phyloP scores from a whole-genome alignment of 2,329 filamentous ascomycete genomes.

The Monosporascus sp. region DNA sequence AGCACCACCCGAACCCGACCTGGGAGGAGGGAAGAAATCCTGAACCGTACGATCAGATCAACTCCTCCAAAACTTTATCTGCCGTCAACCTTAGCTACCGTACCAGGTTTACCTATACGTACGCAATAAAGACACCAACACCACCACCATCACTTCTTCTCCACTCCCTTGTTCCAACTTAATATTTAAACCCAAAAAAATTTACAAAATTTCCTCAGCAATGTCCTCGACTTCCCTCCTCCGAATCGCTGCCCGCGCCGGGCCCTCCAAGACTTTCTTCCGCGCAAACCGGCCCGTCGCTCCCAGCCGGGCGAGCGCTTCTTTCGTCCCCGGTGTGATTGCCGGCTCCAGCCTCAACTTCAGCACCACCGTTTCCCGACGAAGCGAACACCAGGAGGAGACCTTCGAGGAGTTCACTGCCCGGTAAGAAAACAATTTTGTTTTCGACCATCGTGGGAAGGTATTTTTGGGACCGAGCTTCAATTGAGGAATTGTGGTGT shows the following conservation, averaged over 20 bases:
- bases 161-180: slow-evolving; percentile 1
- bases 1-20: too few relatives aligned
- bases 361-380: slow-evolving; percentile 56
- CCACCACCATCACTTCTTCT: slow-evolving; percentile 1
- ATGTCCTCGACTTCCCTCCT: slow-evolving; percentile 66
- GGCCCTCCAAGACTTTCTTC: slow-evolving; percentile 56
- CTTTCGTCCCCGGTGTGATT: slow-evolving; percentile 43
- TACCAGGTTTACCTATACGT: neutral
- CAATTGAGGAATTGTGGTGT: neutral
- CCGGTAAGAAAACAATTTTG: slow-evolving; percentile 61
- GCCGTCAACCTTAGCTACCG: too few relatives aligned
- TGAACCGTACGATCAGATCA: too few relatives aligned
- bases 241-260: slow-evolving; percentile 63
- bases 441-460: neutral
- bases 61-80: too few relatives aligned
- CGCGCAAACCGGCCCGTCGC: slow-evolving; percentile 57
- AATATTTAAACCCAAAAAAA: neutral
- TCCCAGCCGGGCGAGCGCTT: slow-evolving; percentile 47
- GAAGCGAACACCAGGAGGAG: slow-evolving; percentile 76
- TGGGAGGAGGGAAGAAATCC: too few relatives aligned
- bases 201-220: slow-evolving; percentile 21
- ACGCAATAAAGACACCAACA: neutral
- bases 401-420: slow-evolving; percentile 98
- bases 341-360: slow-evolving; percentile 49
- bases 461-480: neutral